Conservation (phyloP, 192 early-diverging fungal species). For the Backusella luteola region DNA sequence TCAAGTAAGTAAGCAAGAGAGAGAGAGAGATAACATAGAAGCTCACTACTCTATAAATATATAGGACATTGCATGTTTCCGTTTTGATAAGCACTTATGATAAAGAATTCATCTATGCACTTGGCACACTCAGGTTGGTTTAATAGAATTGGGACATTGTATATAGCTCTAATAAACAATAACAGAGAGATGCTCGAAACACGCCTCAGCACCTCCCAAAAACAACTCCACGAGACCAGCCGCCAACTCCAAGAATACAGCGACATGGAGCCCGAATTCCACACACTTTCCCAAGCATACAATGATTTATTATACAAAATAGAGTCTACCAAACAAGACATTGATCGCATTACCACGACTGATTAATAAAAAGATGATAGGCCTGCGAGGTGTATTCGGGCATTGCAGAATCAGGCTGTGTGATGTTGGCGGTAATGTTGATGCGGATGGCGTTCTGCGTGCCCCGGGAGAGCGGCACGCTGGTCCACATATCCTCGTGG, state of each 20-base stretch:
- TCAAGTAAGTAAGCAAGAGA: too few relatives aligned
- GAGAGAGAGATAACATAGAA: too few relatives aligned
- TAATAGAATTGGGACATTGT: neutral
- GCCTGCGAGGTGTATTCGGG: conserved; percentile 13
- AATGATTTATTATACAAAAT: conserved; percentile 1
- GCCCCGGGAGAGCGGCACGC: conserved; percentile 7
- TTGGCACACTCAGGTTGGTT: neutral
- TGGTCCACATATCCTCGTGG: neutral
- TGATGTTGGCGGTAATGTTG: conserved; percentile 17
- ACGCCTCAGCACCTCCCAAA: neutral
- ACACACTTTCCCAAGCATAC: neutral
- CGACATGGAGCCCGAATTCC: neutral
- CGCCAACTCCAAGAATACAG: neutral
- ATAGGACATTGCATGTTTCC: neutral
- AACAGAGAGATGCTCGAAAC: neutral
- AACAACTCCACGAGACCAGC: neutral
- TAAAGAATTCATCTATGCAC: neutral
- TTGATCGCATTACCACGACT: conserved; percentile 41
- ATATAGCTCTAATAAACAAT: too few relatives aligned
- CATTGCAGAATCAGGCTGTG: conserved; percentile 2
- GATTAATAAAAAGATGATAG: conserved; percentile 26
- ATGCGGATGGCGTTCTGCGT: conserved; percentile 17
- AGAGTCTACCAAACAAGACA: neutral
- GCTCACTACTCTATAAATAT: neutral
- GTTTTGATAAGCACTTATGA: neutral